Percentiles rank a stretch among this genome's conserved stretches.
Evolutionary conservation across 306 rosid genomes (phyloP).

Genomic region (Pueraria montana): DNA sequence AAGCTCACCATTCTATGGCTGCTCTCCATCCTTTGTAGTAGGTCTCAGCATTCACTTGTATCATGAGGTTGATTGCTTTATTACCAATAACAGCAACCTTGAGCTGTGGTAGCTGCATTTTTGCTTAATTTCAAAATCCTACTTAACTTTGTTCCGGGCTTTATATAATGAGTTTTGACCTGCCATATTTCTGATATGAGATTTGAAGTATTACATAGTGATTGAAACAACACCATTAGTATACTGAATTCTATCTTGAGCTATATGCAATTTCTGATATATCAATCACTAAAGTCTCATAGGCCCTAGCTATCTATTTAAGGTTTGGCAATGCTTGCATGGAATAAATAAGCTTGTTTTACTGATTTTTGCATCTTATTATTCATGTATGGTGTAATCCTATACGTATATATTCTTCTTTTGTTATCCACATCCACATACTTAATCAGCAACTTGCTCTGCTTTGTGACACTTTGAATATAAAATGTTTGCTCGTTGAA

Average conservation of each 20-base stretch:
- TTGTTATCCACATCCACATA: background rate
- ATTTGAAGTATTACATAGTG: background rate
- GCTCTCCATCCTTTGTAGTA: constrained; percentile 12
- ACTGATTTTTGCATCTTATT: constrained; percentile 30
- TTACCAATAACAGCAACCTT: background rate
- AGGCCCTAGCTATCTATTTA: background rate
- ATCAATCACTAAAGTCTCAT: background rate
- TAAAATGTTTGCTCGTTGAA: constrained; percentile 5
- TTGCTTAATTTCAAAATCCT: background rate
- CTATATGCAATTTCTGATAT: background rate
- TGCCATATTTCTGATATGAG: constrained; percentile 2
- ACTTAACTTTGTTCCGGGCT: background rate
- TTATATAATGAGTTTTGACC: constrained; percentile 7
- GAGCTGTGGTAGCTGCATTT: background rate
- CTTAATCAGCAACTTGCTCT: constrained; percentile 10
- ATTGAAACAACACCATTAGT: background rate
- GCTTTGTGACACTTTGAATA: background rate
- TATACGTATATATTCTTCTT: background rate
- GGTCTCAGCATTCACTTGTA: constrained; percentile 4
- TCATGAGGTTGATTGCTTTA: constrained; percentile 17
- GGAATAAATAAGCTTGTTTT: constrained; percentile 25
- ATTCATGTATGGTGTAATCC: constrained; percentile 10
- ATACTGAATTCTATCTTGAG: background rate
- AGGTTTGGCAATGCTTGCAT: constrained; percentile 32
- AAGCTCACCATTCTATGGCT: constrained; percentile 1